Evolutionary conservation across 352 stramenopile genomes (phyloP).

Genomic region (Phytopythium helicoides): DNA sequence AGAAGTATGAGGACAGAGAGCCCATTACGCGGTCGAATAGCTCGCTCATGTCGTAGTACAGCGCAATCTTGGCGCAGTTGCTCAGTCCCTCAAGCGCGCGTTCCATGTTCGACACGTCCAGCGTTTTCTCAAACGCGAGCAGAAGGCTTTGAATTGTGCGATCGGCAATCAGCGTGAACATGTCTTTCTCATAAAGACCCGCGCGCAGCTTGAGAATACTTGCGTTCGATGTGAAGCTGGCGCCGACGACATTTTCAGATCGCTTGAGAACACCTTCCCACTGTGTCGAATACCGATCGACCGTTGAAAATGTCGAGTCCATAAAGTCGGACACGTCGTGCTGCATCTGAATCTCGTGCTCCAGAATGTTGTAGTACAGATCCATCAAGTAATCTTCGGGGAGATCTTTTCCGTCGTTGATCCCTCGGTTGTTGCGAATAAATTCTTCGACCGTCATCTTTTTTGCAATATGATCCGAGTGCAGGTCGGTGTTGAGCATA

Average conservation of each 20-base stretch:
- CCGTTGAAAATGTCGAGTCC: constrained; percentile 49
- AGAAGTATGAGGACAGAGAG: constrained; percentile 75
- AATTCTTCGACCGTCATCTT: constrained; percentile 90
- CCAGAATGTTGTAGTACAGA: constrained; percentile 79
- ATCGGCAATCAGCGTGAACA: constrained; percentile 85
- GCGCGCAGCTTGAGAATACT: constrained; percentile 83
- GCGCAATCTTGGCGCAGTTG: constrained; percentile 83
- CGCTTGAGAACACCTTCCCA: constrained; percentile 87
- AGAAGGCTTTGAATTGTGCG: constrained; percentile 78
- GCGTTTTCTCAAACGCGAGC: constrained; percentile 82
- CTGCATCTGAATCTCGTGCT: constrained; percentile 89
- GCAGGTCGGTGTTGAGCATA: constrained; percentile 99
- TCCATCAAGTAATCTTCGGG: constrained; percentile 65
- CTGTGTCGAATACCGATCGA: constrained; percentile 86
- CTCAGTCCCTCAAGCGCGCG: constrained; percentile 73
- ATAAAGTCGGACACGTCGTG: constrained; percentile 84
- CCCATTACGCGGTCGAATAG: constrained; percentile 86
- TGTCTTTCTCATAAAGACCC: constrained; percentile 85
- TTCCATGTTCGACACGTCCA: constrained; percentile 83
- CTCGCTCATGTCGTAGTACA: constrained; percentile 81
- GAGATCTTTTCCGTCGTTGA: constrained; percentile 79
- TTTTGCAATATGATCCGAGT: constrained; percentile 90
- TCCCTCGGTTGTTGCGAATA: constrained; percentile 84
- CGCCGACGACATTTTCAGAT: constrained; percentile 83
- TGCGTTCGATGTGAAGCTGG: constrained; percentile 84